Conservation (phyloP, 73 alveolate genomes). For the Urostyla sp. region DNA sequence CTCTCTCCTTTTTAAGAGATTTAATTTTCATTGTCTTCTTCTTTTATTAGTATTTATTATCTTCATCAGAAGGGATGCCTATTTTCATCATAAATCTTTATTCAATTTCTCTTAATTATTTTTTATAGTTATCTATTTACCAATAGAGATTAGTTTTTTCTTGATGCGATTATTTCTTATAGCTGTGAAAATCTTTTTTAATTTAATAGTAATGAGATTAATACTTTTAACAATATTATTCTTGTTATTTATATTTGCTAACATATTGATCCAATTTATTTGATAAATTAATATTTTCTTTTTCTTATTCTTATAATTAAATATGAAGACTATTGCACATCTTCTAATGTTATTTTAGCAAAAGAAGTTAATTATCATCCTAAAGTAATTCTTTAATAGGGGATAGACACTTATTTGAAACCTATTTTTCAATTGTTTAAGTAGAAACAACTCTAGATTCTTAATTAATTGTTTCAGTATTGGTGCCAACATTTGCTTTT, state of each 20-base stretch:
- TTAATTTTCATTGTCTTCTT: slow-evolving; percentile 40
- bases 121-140: slow-evolving; percentile 10
- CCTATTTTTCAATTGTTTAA: too few species aligned
- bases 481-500: too few species aligned
- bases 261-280: not conserved
- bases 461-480: too few species aligned
- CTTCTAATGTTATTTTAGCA: too few species aligned
- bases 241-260: not conserved
- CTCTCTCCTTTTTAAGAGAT: slow-evolving; percentile 49
- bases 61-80: not conserved
- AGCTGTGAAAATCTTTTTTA: not conserved
- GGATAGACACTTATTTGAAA: too few species aligned
- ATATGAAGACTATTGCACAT: too few species aligned
- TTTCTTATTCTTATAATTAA: not conserved
- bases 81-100: not conserved
- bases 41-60: not conserved
- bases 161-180: not conserved
- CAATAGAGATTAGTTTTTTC: slow-evolving; percentile 23
- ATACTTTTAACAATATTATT: not conserved
- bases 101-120: slow-evolving; percentile 10
- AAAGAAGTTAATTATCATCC: too few species aligned
- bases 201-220: not conserved
- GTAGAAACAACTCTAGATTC: too few species aligned
- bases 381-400: too few species aligned
- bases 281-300: slow-evolving; percentile 13